These are phyloP conservation scores for Tranzscheliella williamsii DNA, from an alignment of 1,284 basidiomycete genomes.

Conservation along the genomic window DNA sequence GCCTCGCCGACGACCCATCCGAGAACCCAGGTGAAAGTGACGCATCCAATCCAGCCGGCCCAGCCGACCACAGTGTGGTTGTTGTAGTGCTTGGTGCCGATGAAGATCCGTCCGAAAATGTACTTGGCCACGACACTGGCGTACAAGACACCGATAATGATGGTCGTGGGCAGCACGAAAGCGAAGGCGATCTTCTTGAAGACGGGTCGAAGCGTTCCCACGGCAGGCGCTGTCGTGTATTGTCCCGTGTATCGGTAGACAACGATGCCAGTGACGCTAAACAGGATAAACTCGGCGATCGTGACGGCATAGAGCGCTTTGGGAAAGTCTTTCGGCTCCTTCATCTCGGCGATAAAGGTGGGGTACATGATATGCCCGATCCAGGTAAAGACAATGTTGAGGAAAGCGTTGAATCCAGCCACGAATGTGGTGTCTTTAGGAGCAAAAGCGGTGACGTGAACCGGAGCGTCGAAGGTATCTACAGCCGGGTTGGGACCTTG, in stretches of 20 bases:
- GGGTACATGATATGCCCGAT: slow-evolving; percentile 68
- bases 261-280: slow-evolving; percentile 66
- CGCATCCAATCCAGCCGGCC: slow-evolving; percentile 68
- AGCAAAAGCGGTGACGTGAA: slow-evolving; percentile 46
- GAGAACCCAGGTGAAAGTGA: slow-evolving; percentile 67
- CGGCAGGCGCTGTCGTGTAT: slow-evolving; percentile 51
- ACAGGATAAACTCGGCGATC: slow-evolving; percentile 68
- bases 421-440: slow-evolving; percentile 67
- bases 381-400: slow-evolving; percentile 68
- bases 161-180: slow-evolving; percentile 58
- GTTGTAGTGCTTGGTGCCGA: slow-evolving; percentile 56
- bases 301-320: slow-evolving; percentile 65
- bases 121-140: slow-evolving; percentile 56
- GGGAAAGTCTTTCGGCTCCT: slow-evolving; percentile 70
- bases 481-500: slow-evolving; percentile 40
- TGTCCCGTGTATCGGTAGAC: slow-evolving; percentile 67
- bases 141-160: slow-evolving; percentile 61
- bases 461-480: slow-evolving; percentile 23
- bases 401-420: slow-evolving; percentile 63
- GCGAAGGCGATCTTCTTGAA: slow-evolving; percentile 56
- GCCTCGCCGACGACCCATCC: slow-evolving; percentile 69
- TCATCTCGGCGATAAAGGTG: slow-evolving; percentile 68
- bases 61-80: slow-evolving; percentile 69
- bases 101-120: slow-evolving; percentile 52
- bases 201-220: slow-evolving; percentile 34